A percentile compares a stretch with the other conserved stretches of the same genome.
Evolutionary conservation across 257 asterid species (phyloP).

Genomic region (Anisodus acutangulus): DNA sequence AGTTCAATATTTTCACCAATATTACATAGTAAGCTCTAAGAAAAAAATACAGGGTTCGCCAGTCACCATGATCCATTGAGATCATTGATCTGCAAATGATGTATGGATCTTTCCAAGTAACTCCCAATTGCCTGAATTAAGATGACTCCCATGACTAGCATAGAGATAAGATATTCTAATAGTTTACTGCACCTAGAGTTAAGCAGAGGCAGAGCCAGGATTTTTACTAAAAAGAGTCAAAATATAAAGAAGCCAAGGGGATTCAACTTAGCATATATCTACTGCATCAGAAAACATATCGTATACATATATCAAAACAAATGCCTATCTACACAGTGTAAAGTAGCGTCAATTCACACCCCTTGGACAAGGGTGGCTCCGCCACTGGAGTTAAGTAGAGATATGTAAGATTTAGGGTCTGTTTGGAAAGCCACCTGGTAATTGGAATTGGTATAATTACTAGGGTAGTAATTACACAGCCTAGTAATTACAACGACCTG

Average conservation of each 20-base stretch:
- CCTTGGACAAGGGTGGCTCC: neutral
- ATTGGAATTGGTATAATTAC: too few species aligned
- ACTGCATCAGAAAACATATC: neutral
- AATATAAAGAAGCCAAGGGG: neutral
- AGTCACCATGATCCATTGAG: neutral
- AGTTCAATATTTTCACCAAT: slow-evolving; percentile 18
- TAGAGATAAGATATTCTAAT: neutral
- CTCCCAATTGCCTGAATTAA: slow-evolving; percentile 14
- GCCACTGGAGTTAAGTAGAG: neutral
- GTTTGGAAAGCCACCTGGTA: too few species aligned
- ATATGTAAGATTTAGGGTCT: neutral
- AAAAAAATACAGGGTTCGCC: neutral
- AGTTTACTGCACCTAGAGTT: neutral
- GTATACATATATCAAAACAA: neutral
- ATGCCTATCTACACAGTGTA: neutral
- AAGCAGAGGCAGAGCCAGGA: neutral
- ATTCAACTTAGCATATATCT: neutral
- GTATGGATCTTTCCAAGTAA: neutral
- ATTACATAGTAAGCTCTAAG: neutral
- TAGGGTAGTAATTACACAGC: too few species aligned
- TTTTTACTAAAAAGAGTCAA: neutral
- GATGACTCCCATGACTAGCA: neutral
- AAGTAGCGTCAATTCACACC: neutral
- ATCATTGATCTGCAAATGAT: slow-evolving; percentile 20
- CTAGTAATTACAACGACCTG: too few species aligned